Base-by-base conservation (phyloP, 306 rosid genomes). In the Medicago lupulina region DNA sequence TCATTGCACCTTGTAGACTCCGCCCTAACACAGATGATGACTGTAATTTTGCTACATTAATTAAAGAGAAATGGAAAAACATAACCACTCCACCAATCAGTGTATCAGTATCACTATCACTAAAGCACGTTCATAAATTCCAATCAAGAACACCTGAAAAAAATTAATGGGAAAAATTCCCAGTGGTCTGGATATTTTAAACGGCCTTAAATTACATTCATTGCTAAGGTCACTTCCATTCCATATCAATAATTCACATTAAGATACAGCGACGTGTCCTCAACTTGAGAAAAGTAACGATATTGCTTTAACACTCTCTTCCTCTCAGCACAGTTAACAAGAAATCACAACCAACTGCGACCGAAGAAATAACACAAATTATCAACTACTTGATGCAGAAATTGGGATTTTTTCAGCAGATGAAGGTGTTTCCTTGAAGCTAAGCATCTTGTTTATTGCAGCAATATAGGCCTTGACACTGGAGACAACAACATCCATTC, bases 401-500 rank as follows among this genome's bases (percentile, higher is more conserved):
- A 75, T 53, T 8, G 82, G 44, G 16, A 70, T 75, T 71, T 76
- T 81, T 82, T 82, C 76, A 38, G 80, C 71, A 11, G 89, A 40
- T 55, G 64, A n/a, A 47, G 70, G 18, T 50, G 78, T 80, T 54
- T 82, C 90, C 68, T 69, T 77, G 81, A 96, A 90, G 84, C 97
- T 89, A 54, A 88, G 51, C 97, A 96, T 90, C 87, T 96, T 96
- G 77, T 96, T 96, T 76, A 92, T 11, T 3, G 99, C 99, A 65
- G 88, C 89, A 72, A 89, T 7, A 70, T 89, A 96, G 43, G 99
- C 99, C 92, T 92, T 92, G 50, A 92, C 97, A 82, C 99, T 96
- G 73, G 97, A 92, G 40, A 92, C 99, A 65, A 92, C 96, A 58
- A 96, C 86, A 76, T 96, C 99, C 99, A 92, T 88, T 78, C 98